These are phyloP conservation scores for Spizellomyces sp. DNA, from an alignment of 192 early-diverging fungal genomes.

Conservation along the genomic window DNA sequence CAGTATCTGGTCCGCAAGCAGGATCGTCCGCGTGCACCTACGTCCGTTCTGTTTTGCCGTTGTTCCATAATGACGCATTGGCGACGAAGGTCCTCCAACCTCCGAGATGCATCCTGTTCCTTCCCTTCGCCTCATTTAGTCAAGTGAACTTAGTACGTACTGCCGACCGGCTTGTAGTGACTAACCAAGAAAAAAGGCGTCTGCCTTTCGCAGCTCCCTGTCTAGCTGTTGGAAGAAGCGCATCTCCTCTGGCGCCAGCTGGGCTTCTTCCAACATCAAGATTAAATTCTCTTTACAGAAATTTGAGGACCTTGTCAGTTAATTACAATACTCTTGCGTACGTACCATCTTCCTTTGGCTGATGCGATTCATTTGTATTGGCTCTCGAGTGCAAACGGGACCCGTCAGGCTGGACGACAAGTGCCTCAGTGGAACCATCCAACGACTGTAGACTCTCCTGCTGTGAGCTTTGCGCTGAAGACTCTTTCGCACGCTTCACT, in stretches of 20 bases:
- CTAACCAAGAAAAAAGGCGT: conserved; percentile 21
- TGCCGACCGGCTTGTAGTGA: too few species aligned
- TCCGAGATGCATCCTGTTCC: conserved; percentile 3
- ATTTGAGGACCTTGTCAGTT: not conserved
- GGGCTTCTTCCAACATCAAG: conserved; percentile 20
- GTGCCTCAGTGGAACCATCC: not conserved
- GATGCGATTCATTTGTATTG: not conserved
- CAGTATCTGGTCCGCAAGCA: too few species aligned
- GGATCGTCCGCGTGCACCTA: too few species aligned
- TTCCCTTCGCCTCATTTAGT: conserved; percentile 6
- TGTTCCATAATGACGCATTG: conserved; percentile 22
- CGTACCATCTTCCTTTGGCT: not conserved
- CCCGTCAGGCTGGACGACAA: not conserved
- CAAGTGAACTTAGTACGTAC: not conserved
- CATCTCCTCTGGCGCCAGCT: conserved; percentile 10
- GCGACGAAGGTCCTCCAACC: conserved; percentile 19
- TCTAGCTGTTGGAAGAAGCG: conserved; percentile 25
- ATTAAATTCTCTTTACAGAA: not conserved
- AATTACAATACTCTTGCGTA: not conserved
- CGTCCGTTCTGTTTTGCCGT: too few species aligned
- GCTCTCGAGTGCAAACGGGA: not conserved
- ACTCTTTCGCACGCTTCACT: not conserved
- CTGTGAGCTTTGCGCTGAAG: too few species aligned
- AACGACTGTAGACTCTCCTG: too few species aligned
- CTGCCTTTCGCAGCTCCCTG: conserved; percentile 26